Evolutionary conservation across 78 protist genomes (phyloP), one percentile per base, ranked within the genome.

Genomic region (Creolimax fragrantissima): DNA sequence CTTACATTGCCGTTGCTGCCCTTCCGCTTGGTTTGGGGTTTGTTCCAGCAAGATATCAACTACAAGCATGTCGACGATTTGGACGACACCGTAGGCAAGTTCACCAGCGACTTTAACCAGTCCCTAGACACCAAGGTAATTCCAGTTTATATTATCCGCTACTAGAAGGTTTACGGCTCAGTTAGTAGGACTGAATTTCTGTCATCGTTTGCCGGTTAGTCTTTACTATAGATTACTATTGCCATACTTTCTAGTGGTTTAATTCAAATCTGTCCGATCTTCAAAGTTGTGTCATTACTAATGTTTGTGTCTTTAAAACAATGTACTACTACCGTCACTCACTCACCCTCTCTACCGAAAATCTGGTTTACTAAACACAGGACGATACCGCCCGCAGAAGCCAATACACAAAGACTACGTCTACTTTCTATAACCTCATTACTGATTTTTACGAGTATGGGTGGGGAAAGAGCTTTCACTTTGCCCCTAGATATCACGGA

Each of bases 371-470:
- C 74, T 32, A 32, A 17, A 17, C 74, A 17, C 74, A 58, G 11
- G 90, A 88, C 42, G 90, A 88, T 2, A 35, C 4, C 41, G 90
- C 90, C 47, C 17, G 90, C 7, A 42, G 90, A 5, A 11, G 17
- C n/a, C 17, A 45, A 41, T 96, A 94, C 94, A 67, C 94, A 85
- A 67, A n/a, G 74, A 88, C 95, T 92, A 96, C 95, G 85, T 93
- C 95, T 92, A 36, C 92, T 43, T 97, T 92, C 96, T 97, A 97
- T 94, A 95, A 96, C 95, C 42, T 97, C 42, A 97, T 95, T 81
- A 97, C 99, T n/a, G 96, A 93, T 90, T 97, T 97, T 93, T 97
- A 96, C 95, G 98, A 97, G 92, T 95, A 91, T 83, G 99, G 99
- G 42, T 97, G 98, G 98, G 99, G 99, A 81, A 94, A 95, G 90